phyloP scores from a whole-genome alignment of 192 early-diverging fungal species.

The Haplosporangium gracile region DNA sequence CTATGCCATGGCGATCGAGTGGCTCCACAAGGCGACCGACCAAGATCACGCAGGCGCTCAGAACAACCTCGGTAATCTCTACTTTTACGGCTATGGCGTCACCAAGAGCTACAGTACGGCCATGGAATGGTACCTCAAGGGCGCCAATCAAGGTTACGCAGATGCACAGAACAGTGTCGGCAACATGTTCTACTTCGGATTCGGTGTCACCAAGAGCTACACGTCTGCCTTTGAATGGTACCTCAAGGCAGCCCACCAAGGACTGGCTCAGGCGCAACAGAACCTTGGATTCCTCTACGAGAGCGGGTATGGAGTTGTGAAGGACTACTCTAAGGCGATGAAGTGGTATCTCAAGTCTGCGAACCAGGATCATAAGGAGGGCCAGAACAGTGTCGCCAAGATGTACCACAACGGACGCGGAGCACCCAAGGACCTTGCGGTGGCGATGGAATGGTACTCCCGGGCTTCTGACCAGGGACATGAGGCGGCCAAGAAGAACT shows the following conservation, averaged over 20 bases:
- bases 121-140: slow-evolving; percentile 65
- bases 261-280: slow-evolving; percentile 60
- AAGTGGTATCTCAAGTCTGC: not conserved
- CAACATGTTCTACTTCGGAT: slow-evolving; percentile 80
- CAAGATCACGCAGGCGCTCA: slow-evolving; percentile 11
- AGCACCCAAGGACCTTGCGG: not conserved
- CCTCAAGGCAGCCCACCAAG: slow-evolving; percentile 59
- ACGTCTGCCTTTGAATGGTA: slow-evolving; percentile 66
- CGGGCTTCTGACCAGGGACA: not conserved
- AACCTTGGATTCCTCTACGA: slow-evolving; percentile 60
- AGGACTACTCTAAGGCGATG: not conserved
- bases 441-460: not conserved
- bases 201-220: slow-evolving; percentile 28
- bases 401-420: not conserved
- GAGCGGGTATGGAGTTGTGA: slow-evolving; percentile 50
- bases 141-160: slow-evolving; percentile 73
- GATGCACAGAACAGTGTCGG: slow-evolving; percentile 82
- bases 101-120: slow-evolving; percentile 39
- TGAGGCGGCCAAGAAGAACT: not conserved
- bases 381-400: not conserved
- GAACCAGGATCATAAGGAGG: not conserved
- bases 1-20: not conserved
- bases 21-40: not conserved
- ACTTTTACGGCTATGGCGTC: slow-evolving; percentile 59
- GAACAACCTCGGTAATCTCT: slow-evolving; percentile 3